Evolutionary conservation across 2,329 filamentous ascomycete genomes (phyloP).

Genomic region (Diplocarpon mali): DNA sequence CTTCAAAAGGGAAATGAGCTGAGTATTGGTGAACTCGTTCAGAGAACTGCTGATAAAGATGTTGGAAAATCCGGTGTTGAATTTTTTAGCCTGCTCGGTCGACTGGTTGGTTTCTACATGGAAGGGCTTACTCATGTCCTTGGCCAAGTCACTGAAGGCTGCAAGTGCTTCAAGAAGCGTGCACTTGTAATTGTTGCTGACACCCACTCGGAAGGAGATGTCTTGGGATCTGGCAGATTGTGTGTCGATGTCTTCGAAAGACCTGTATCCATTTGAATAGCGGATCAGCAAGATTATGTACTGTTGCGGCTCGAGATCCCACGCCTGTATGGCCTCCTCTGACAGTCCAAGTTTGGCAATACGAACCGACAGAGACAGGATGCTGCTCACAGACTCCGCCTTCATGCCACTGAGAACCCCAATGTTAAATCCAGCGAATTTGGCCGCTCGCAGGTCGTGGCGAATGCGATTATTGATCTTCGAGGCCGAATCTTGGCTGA

Average conservation of each 20-base stretch:
- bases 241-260: slow-evolving; percentile 41
- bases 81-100: neutral
- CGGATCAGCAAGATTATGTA: slow-evolving; percentile 66
- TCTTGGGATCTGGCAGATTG: slow-evolving; percentile 29
- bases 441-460: slow-evolving; percentile 49
- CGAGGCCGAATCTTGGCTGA: slow-evolving; percentile 10
- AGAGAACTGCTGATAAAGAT: slow-evolving; percentile 65
- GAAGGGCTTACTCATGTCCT: slow-evolving; percentile 18
- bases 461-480: slow-evolving; percentile 33
- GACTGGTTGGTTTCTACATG: neutral
- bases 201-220: slow-evolving; percentile 56
- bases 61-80: slow-evolving; percentile 34
- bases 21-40: slow-evolving; percentile 53
- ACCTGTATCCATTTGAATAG: slow-evolving; percentile 50
- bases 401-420: slow-evolving; percentile 45
- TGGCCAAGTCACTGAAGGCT: slow-evolving; percentile 27
- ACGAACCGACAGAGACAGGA: slow-evolving; percentile 57
- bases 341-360: slow-evolving; percentile 62
- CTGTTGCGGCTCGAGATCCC: slow-evolving; percentile 55
- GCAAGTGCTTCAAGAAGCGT: slow-evolving; percentile 32
- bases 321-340: slow-evolving; percentile 64
- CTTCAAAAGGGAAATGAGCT: slow-evolving; percentile 51
- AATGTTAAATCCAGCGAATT: slow-evolving; percentile 57
- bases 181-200: slow-evolving; percentile 64
- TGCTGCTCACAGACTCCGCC: slow-evolving; percentile 31